Conservation (phyloP, 169 alveolate species). For the Plasmodium inui region DNA sequence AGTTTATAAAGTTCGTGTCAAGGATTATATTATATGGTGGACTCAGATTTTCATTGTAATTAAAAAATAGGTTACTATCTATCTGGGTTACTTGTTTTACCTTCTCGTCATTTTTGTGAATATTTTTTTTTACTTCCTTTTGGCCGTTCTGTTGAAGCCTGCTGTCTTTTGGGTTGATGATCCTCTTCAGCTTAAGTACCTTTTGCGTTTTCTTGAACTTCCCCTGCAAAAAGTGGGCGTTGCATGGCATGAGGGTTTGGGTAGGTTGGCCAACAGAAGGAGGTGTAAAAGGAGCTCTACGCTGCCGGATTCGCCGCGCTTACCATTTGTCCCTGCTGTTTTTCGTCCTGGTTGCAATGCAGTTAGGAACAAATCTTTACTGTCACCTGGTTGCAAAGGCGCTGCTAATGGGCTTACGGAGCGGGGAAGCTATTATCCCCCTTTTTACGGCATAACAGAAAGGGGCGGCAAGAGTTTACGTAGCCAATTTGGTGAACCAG, state of each 20-base stretch:
- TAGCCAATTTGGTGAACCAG: background rate
- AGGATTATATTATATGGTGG: conserved; percentile 98
- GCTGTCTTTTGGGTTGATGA: conserved; percentile 82
- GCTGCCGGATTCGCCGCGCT: background rate
- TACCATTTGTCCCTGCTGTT: background rate
- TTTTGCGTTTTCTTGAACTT: conserved; percentile 82
- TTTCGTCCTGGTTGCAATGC: background rate
- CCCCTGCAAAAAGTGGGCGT: conserved; percentile 54
- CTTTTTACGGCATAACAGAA: too few relatives aligned
- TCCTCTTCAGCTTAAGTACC: conserved; percentile 79
- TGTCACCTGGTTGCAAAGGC: background rate
- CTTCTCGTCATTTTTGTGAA: conserved; percentile 23
- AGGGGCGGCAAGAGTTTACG: background rate
- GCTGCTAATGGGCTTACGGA: too few relatives aligned
- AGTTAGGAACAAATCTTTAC: background rate
- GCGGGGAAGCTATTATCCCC: too few relatives aligned
- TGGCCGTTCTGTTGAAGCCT: conserved; percentile 76
- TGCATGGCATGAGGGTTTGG: background rate
- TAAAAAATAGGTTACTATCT: conserved; percentile 83
- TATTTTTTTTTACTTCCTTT: conserved; percentile 24
- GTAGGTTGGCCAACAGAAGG: background rate
- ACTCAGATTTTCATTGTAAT: conserved; percentile 93
- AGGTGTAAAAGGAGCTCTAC: background rate
- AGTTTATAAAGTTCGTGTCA: conserved; percentile 99
- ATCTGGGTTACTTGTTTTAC: conserved; percentile 43